phyloP scores from a whole-genome alignment of 2,329 filamentous ascomycete species.

The Polychaeton citri region DNA sequence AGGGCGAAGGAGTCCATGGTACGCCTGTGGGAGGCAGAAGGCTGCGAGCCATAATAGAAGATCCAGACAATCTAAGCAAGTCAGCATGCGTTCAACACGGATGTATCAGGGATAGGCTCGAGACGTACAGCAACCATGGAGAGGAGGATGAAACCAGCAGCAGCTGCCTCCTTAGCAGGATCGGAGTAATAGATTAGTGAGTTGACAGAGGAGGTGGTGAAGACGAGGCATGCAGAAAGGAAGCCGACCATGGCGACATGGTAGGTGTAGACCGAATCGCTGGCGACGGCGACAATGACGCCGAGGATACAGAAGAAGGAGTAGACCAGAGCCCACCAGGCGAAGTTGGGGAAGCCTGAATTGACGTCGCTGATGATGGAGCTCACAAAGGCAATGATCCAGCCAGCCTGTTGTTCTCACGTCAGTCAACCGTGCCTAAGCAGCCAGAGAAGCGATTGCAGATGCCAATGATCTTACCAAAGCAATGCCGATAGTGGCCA shows the following conservation, averaged over 20 bases:
- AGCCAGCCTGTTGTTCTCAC: constrained; percentile 55
- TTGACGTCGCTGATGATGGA: constrained; percentile 59
- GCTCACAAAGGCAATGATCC: constrained; percentile 82
- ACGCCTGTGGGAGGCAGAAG: constrained; percentile 69
- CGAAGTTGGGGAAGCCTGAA: constrained; percentile 61
- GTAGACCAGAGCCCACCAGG: constrained; percentile 85
- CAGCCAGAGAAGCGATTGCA: background rate
- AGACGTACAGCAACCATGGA: constrained; percentile 77
- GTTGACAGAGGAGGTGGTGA: constrained; percentile 78
- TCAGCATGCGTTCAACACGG: constrained; percentile 1
- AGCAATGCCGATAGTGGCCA: constrained; percentile 85
- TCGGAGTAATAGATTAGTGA: constrained; percentile 65
- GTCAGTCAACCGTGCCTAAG: constrained; percentile 6
- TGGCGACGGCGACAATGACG: constrained; percentile 69
- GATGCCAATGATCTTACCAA: constrained; percentile 47
- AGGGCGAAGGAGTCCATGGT: constrained; percentile 94
- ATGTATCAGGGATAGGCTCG: constrained; percentile 1
- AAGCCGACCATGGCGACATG: constrained; percentile 88
- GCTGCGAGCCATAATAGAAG: constrained; percentile 93
- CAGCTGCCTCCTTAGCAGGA: constrained; percentile 63
- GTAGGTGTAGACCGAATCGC: constrained; percentile 74
- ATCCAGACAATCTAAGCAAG: constrained; percentile 78
- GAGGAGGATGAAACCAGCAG: constrained; percentile 83
- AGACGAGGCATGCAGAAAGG: constrained; percentile 66
- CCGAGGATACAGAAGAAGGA: constrained; percentile 72